Percentiles rank a stretch among this genome's conserved stretches.
Conservation (phyloP, 1,139 yeast species). For the Blastobotrys serpentis region DNA sequence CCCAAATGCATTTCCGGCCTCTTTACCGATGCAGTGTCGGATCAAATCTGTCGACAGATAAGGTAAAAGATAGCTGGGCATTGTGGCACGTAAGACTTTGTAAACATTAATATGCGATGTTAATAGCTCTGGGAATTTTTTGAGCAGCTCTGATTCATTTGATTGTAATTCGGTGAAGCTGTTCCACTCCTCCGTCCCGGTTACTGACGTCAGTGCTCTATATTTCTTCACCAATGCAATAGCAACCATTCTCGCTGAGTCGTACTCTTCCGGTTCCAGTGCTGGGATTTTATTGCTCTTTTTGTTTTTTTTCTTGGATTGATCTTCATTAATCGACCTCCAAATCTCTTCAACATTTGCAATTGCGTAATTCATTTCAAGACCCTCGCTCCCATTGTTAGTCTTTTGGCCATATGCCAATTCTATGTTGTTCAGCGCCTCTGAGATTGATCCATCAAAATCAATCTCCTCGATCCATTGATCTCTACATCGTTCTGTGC, state of each 20-base stretch:
- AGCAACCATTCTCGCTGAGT: conserved; percentile 42
- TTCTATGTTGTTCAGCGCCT: conserved; percentile 38
- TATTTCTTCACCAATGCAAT: conserved; percentile 28
- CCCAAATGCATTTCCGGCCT: conserved; percentile 74
- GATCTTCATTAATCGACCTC: conserved; percentile 29
- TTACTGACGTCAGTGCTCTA: conserved; percentile 12
- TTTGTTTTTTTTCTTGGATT: neutral
- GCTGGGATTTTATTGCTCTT: conserved; percentile 26
- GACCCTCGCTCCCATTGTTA: conserved; percentile 5
- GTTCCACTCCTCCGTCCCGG: conserved; percentile 22
- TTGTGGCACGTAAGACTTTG: conserved; percentile 48
- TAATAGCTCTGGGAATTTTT: conserved; percentile 51
- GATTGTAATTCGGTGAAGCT: conserved; percentile 53
- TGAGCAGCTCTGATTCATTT: conserved; percentile 52
- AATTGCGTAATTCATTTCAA: conserved; percentile 4
- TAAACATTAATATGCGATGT: conserved; percentile 52
- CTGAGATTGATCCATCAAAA: conserved; percentile 34
- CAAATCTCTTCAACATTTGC: conserved; percentile 2
- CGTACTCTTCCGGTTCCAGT: conserved; percentile 44
- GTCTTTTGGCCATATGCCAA: conserved; percentile 7
- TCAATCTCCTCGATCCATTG: conserved; percentile 39
- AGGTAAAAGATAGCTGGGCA: conserved; percentile 43
- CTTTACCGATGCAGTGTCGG: conserved; percentile 56
- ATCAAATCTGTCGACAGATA: conserved; percentile 45
- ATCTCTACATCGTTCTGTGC: conserved; percentile 48